Evolutionary conservation across 768 basidiomycete genomes (phyloP).

Genomic region (Amanita rimosa): DNA sequence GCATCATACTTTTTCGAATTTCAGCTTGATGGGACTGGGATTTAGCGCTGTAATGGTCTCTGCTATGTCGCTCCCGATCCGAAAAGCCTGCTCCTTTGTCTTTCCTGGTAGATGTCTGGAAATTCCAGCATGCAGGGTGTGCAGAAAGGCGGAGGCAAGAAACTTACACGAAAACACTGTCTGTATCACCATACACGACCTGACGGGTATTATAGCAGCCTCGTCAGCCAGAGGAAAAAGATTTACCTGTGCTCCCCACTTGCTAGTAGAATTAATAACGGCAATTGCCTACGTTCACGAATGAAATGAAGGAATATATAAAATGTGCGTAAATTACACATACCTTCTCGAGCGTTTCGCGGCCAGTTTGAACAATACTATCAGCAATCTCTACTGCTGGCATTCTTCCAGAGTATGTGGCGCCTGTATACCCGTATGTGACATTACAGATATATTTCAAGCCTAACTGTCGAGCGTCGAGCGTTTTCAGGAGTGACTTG

Average conservation of each 20-base stretch:
- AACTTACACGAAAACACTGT: slow-evolving; percentile 76
- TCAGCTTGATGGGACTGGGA: slow-evolving; percentile 87
- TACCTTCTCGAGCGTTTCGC: slow-evolving; percentile 93
- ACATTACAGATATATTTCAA: slow-evolving; percentile 93
- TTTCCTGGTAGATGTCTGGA: slow-evolving; percentile 68
- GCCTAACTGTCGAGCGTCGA: slow-evolving; percentile 87
- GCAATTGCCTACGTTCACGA: slow-evolving; percentile 58
- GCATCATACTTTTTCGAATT: slow-evolving; percentile 91
- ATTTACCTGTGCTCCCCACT: slow-evolving; percentile 72
- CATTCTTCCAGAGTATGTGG: slow-evolving; percentile 94
- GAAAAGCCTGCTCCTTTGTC: slow-evolving; percentile 89
- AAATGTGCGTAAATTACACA: slow-evolving; percentile 6
- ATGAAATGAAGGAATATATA: not conserved
- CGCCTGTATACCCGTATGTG: slow-evolving; percentile 94
- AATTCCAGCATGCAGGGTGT: not conserved
- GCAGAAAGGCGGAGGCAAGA: not conserved
- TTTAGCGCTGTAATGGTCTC: slow-evolving; percentile 78
- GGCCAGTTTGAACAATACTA: slow-evolving; percentile 92
- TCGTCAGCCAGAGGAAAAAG: not conserved
- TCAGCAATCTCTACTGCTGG: slow-evolving; percentile 98
- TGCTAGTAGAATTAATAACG: slow-evolving; percentile 59
- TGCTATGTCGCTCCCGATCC: slow-evolving; percentile 88
- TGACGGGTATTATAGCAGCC: slow-evolving; percentile 11
- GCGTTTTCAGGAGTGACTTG: slow-evolving; percentile 61
- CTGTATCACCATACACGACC: slow-evolving; percentile 97